These are phyloP conservation scores for Artemisia tridentata DNA, from an alignment of 129 eudicot species.

Conservation along the genomic window DNA sequence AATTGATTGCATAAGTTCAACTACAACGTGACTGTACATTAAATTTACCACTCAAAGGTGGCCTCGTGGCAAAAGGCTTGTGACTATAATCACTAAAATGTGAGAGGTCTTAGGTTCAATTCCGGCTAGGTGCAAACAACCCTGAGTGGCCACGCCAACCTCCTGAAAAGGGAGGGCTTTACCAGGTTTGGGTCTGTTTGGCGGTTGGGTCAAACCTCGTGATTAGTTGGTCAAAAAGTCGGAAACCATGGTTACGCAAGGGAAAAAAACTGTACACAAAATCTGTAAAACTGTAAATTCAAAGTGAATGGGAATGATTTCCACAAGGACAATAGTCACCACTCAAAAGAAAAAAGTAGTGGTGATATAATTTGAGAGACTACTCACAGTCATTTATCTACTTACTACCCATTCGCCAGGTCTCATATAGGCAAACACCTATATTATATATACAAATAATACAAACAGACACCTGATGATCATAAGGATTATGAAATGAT, in stretches of 20 bases:
- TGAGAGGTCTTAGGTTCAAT: no score
- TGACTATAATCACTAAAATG: no score
- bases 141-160: no score
- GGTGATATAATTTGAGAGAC: background rate
- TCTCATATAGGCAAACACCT: slow-evolving; percentile 1
- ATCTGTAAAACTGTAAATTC: background rate
- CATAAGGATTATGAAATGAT: background rate
- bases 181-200: no score
- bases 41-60: no score
- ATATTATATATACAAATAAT: background rate
- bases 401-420: background rate
- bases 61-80: no score
- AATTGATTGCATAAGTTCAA: background rate
- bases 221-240: no score
- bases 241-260: no score
- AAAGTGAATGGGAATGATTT: background rate
- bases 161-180: no score
- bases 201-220: no score
- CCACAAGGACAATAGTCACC: background rate
- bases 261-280: no score
- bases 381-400: background rate
- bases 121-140: no score
- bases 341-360: background rate
- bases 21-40: background rate
- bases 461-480: slow-evolving; percentile 7